These are phyloP conservation scores for Boletellus deceptivus DNA, from an alignment of 1,284 basidiomycete species.

Conservation along the genomic window DNA sequence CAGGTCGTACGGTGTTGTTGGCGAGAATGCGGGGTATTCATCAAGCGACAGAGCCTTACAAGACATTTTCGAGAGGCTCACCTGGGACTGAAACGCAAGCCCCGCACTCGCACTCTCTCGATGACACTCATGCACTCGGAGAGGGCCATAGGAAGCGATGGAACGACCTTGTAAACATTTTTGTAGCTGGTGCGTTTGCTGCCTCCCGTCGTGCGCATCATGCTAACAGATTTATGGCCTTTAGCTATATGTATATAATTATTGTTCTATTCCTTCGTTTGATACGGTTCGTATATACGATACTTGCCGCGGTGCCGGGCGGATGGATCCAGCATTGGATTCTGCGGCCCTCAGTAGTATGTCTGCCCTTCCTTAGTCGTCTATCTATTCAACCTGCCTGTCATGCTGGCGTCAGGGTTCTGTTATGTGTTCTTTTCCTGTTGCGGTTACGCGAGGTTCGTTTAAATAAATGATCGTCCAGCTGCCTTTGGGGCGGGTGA, in stretches of 20 bases:
- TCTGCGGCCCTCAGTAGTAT: neutral
- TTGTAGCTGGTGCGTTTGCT: neutral
- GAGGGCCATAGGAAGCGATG: neutral
- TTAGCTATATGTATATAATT: neutral
- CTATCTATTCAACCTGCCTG: too few species aligned
- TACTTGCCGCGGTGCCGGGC: neutral
- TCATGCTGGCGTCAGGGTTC: neutral
- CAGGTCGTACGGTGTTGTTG: constrained; percentile 8
- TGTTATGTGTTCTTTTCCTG: neutral
- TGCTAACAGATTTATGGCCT: neutral
- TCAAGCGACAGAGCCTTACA: constrained; percentile 12
- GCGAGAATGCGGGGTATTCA: constrained; percentile 2
- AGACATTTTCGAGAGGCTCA: constrained; percentile 19
- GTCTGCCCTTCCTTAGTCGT: neutral
- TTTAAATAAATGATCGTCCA: too few species aligned
- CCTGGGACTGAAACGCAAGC: constrained; percentile 12
- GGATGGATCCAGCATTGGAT: neutral
- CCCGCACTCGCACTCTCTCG: neutral
- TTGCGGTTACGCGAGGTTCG: neutral
- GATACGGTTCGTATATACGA: constrained; percentile 6
- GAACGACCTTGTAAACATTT: neutral
- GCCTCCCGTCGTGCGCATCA: neutral
- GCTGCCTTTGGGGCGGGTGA: too few species aligned
- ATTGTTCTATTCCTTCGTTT: neutral
- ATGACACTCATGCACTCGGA: neutral